phyloP scores from a whole-genome alignment of 306 rosid species.

The Castanospermum australe region DNA sequence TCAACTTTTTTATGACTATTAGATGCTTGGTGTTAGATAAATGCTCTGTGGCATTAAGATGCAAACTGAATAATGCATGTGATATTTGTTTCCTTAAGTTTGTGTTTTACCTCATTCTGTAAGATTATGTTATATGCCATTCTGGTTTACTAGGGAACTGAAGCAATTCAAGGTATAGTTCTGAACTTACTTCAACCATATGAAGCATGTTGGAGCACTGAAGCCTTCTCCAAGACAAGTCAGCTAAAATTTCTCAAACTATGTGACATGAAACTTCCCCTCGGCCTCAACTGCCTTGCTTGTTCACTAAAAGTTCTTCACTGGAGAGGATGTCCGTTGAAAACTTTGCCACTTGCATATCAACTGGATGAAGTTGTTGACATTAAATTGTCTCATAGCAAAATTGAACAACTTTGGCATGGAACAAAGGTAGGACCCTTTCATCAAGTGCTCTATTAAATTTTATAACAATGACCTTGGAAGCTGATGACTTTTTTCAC shows the following conservation, averaged over 20 bases:
- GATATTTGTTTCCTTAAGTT: neutral
- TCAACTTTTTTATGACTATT: neutral
- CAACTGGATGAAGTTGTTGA: neutral
- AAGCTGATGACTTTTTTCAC: neutral
- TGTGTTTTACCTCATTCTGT: neutral
- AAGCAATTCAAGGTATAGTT: neutral
- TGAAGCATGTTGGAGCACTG: neutral
- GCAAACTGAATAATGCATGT: neutral
- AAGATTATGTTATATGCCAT: too few species aligned
- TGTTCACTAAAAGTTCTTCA: neutral
- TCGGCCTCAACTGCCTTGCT: neutral
- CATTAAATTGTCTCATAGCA: neutral
- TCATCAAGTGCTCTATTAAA: neutral
- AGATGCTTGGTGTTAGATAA: neutral
- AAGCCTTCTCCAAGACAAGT: neutral
- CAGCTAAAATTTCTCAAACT: neutral
- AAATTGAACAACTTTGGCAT: neutral
- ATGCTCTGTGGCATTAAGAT: neutral
- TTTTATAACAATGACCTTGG: too few species aligned
- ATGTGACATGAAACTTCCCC: neutral
- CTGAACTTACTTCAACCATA: neutral
- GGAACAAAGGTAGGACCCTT: slow-evolving; percentile 1
- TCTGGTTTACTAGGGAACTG: neutral
- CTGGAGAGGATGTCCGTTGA: neutral
- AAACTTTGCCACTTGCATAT: neutral